Evolutionary conservation across 345 rosid genomes (phyloP), one percentile per base, ranked within the genome.

Genomic region (Crucihimalaya himalaica): DNA sequence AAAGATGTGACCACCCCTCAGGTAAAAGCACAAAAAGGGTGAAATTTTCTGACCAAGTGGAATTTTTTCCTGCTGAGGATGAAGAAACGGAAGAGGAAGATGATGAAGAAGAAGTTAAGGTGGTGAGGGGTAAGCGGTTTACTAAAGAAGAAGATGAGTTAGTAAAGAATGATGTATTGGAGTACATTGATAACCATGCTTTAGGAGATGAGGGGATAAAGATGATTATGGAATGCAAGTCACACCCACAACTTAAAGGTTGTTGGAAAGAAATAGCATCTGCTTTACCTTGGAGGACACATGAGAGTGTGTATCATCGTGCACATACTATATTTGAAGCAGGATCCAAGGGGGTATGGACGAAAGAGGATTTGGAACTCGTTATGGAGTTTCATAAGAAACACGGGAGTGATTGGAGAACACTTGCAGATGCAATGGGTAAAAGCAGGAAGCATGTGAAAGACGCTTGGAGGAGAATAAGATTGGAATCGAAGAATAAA

Each of bases 211-310:
- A 87, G 5, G 96, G 95, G 46, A 0, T 87, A 23, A 31, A 84
- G 18, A 93, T 81, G 92, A 67, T 91, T 67, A 47, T 91, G 79
- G 20, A 86, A 20, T 85, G 88, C 71, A 47, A 15, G 51, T 18
- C 37, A 56, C 57, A 86, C 79, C 78, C 76, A 5, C 71, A 81
- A 75, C 3, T 73, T 28, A 88, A 63, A 77, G 73, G 81, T 13
- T 89, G 95, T 60, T 89, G 95, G 96, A 87, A 84, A 79, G 95
- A 88, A 74, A 94, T 89, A 23, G 79, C 80, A 6, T 32, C 84
- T 25, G 83, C 85, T 70, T 40, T 91, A 78, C 92, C 95, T 16
- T 82, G 87, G 90, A 86, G 98, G 76, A 81, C 87, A 21, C 0
- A 0, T 2, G 0, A 0, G 4, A 84, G 90, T 25, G 77, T 87